Base-by-base conservation (phyloP, 768 basidiomycete species). In the Kwoniella heveanensis region DNA sequence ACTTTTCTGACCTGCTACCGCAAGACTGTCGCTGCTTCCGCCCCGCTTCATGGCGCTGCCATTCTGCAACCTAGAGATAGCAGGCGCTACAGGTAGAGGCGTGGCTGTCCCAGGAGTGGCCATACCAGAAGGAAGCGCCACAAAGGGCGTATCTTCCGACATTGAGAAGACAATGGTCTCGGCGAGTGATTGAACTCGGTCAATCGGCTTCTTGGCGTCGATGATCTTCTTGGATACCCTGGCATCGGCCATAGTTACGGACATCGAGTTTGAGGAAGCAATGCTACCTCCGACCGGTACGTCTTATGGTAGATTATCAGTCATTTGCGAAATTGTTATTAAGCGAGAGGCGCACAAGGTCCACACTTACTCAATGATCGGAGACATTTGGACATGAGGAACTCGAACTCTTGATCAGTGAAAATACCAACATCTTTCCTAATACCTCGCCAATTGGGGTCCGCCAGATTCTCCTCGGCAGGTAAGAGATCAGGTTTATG, bases 131-230 rank as follows among this genome's bases (percentile, higher is more conserved):
- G 83, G 76, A 0, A 86, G 85, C 2, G 83, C 39, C 3, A 65
- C 30, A 19, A 56, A 49, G 19, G 73, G 67, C 13, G 91, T 86
- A 74, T 97, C 95, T 46, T 89, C 84, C 0, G 87, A 83, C 88
- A 96, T 93, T 3, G 90, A 92, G 79, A 92, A 92, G 2, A 94
- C 88, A 62, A 95, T 88, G 60, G 93, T 88, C 37, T 86, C 85
- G 12, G 92, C 91, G 54, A 95, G 81, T 12, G 90, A 91, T 51
- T 86, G 90, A 2, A 80, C 72, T 57, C 76, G 72, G 52, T 82
- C 81, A 36, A 79, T 74, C 2, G 82, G 80, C 54, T 81, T 81
- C 58, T 77, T 79, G 64, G 81, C 78, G 62, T 90, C 83, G 27
- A 86, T 83, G 63, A 91, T 84, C 79, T 92, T 90, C 70, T 88